Evolutionary conservation across 331 rosid genomes (phyloP), one percentile per base, ranked within the genome.

Genomic region (Quercus tomentella): DNA sequence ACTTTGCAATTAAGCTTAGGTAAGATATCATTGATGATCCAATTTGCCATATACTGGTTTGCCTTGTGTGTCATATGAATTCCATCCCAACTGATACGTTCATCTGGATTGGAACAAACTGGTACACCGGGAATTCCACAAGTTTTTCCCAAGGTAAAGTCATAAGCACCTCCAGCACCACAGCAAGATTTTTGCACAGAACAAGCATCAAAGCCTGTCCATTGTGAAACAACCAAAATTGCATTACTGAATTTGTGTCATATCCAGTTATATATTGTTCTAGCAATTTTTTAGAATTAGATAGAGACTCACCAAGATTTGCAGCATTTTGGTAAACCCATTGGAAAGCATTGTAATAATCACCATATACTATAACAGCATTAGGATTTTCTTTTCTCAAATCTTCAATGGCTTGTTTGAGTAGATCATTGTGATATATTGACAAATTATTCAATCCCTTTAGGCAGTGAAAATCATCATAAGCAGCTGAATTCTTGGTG

Each of bases 11-110:
- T 56, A 7, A 80, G 23, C 41, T 63, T 23, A 2, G 83, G 74
- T 4, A 62, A 33, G 18, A 79, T 62, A 31, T 79, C 31, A 9
- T 54, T 37, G 73, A 79, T 61, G 73, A 73, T 52, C 82, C 82
- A 60, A 33, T 21, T 2, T 33, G 69, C 15, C 69, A 80, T 63
- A 37, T n/a, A 23, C 1, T 35, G 65, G 83, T 80, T 21, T n/a
- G 83, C 51, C 12, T 65, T 80, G 25, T 54, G 60, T 0, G 83
- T 80, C 33, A 65, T 26, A 73, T 74, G 83, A 31, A 80, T 28
- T 62, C 78, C 82, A 62, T 79, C 82, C 82, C 82, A 79, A n/a
- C 74, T 51, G 16, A 79, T 73, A 23, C 2, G 56, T 23, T 73
- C 73, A 16, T 79, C 4, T 18, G 82, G 78, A 2, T 79, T 79